Conservation (phyloP, 2,329 filamentous ascomycete genomes). For the Neurospora sp. region DNA sequence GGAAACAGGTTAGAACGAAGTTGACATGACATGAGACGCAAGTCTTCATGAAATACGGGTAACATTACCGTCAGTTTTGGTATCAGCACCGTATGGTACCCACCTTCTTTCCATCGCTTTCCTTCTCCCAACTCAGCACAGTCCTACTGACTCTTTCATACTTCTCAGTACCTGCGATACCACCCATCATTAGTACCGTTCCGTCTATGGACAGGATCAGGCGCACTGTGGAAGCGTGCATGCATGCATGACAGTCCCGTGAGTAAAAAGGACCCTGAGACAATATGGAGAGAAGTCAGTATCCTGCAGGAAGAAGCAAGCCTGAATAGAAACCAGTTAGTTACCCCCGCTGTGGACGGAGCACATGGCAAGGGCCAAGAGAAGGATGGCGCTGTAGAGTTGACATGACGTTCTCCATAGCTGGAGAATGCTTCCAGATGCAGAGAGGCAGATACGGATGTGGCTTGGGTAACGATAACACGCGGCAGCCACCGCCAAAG, state of each 20-base stretch:
- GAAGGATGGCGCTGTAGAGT: background rate
- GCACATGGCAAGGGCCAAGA: background rate
- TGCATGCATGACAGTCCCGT: background rate
- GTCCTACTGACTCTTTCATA: background rate
- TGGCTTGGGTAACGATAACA: background rate
- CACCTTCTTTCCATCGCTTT: background rate
- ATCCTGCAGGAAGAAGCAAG: background rate
- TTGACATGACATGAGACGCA: background rate
- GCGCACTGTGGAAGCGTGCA: background rate
- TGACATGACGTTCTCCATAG: background rate
- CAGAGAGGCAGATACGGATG: background rate
- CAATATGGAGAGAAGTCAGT: background rate
- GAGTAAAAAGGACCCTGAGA: background rate
- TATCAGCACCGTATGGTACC: background rate
- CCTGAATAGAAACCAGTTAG: background rate
- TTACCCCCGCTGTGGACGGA: background rate
- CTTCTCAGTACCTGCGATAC: background rate
- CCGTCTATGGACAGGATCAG: background rate
- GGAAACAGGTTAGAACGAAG: background rate
- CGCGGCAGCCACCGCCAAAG: background rate
- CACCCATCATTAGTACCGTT: background rate
- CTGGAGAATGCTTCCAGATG: background rate
- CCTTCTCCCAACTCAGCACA: background rate
- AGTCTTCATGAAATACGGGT: background rate
- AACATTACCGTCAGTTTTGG: background rate